Evolutionary conservation across 179 eudicot genomes (phyloP).

Genomic region (Gypsophila paniculata): DNA sequence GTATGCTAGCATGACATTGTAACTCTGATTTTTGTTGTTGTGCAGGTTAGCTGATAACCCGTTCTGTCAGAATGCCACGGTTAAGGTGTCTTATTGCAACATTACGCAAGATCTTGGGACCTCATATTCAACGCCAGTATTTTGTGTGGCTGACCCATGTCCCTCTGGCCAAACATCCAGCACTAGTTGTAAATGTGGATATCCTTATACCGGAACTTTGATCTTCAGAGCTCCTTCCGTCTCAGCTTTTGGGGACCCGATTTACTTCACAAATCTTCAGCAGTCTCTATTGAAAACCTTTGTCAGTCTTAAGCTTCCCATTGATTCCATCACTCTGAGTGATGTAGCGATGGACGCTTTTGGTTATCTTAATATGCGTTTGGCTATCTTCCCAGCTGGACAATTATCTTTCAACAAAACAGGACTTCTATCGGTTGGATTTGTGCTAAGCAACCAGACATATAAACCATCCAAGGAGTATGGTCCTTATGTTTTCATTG

Average conservation of each 20-base stretch:
- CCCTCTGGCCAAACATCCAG: constrained; percentile 35
- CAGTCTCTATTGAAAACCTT: constrained; percentile 32
- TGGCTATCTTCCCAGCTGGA: constrained; percentile 51
- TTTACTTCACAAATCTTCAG: constrained; percentile 30
- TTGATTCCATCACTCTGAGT: constrained; percentile 52
- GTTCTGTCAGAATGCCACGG: constrained; percentile 21
- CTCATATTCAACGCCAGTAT: constrained; percentile 23
- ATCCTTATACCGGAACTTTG: constrained; percentile 55
- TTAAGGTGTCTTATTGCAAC: constrained; percentile 24
- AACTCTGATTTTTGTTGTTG: neutral
- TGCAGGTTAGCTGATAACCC: constrained; percentile 42
- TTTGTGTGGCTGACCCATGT: constrained; percentile 39
- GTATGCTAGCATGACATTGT: neutral
- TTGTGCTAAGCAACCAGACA: constrained; percentile 55
- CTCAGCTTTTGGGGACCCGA: constrained; percentile 35
- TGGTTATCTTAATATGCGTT: constrained; percentile 35
- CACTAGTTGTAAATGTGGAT: constrained; percentile 46
- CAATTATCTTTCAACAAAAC: constrained; percentile 50
- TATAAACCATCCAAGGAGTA: constrained; percentile 32
- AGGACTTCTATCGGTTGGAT: constrained; percentile 41
- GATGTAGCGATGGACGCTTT: constrained; percentile 29
- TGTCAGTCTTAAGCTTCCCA: constrained; percentile 38
- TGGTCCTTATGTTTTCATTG: constrained; percentile 59
- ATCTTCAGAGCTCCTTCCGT: constrained; percentile 51
- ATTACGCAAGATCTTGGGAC: constrained; percentile 11